Evolutionary conservation across 306 rosid species (phyloP).

Genomic region (Prunus kanzakura): DNA sequence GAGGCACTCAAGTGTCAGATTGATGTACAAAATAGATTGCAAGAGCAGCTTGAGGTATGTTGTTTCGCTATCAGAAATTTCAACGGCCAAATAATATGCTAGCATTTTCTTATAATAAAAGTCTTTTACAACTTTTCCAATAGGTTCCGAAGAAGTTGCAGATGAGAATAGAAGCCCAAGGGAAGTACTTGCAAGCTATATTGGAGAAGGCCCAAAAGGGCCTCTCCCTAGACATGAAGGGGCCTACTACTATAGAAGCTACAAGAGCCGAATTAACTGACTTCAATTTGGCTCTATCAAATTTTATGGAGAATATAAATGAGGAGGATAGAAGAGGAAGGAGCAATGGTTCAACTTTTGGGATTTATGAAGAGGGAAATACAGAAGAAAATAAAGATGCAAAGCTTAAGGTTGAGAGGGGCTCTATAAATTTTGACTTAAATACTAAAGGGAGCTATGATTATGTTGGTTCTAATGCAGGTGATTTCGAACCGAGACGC

Average conservation of each 20-base stretch:
- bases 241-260: conserved; percentile 40
- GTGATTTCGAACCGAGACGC: conserved; percentile 52
- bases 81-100: not conserved
- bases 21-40: too few relatives aligned
- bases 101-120: not conserved
- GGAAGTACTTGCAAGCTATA: conserved; percentile 72
- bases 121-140: not conserved
- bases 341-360: conserved; percentile 34
- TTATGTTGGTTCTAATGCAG: conserved; percentile 43
- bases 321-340: conserved; percentile 48
- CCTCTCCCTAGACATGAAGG: conserved; percentile 53
- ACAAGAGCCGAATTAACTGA: conserved; percentile 58
- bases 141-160: conserved; percentile 78
- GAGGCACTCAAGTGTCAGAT: too few relatives aligned
- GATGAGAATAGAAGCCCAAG: conserved; percentile 91
- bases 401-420: conserved; percentile 52
- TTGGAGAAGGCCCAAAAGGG: conserved; percentile 79
- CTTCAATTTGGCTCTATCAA: conserved; percentile 64
- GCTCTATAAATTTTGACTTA: conserved; percentile 58
- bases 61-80: too few relatives aligned
- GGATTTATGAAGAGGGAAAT: conserved; percentile 31
- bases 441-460: conserved; percentile 68
- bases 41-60: too few relatives aligned
- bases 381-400: conserved; percentile 37
- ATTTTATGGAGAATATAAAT: conserved; percentile 63